Conservation (phyloP, 2,329 filamentous ascomycete species). For the Rhynchosporium graminicola region DNA sequence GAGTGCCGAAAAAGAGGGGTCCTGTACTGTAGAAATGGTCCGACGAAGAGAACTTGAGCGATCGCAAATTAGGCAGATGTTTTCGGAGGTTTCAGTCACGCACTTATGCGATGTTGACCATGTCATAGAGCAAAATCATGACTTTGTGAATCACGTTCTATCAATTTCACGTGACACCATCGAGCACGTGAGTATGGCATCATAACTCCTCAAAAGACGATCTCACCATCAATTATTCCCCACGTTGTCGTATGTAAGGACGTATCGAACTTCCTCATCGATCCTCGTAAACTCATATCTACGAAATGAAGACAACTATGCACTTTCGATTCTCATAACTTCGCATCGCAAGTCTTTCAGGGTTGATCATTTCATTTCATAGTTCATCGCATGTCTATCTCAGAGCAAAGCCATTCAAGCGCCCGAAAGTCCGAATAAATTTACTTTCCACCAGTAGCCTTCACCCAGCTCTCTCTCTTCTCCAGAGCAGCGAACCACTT, state of each 20-base stretch:
- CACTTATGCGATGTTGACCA: too few species aligned
- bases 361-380: too few species aligned
- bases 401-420: too few species aligned
- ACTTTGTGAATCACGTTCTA: too few species aligned
- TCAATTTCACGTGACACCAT: neutral
- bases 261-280: neutral
- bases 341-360: too few species aligned
- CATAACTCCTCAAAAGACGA: neutral
- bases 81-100: too few species aligned
- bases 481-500: constrained; percentile 31
- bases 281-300: neutral
- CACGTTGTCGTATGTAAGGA: neutral
- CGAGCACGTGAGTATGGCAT: neutral
- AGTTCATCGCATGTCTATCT: too few species aligned
- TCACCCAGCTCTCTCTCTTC: constrained; percentile 32
- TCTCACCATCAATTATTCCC: neutral
- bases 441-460: constrained; percentile 14
- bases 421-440: neutral
- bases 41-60: too few species aligned
- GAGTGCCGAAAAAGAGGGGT: neutral
- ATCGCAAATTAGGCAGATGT: too few species aligned
- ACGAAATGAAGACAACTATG: neutral
- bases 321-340: neutral
- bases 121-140: too few species aligned
- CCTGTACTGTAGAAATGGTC: too few species aligned